Percentiles rank a stretch among this genome's conserved stretches.
These are phyloP conservation scores for Arabidopsis lyrata DNA, from an alignment of 441 rosid genomes.

Conservation along the genomic window DNA sequence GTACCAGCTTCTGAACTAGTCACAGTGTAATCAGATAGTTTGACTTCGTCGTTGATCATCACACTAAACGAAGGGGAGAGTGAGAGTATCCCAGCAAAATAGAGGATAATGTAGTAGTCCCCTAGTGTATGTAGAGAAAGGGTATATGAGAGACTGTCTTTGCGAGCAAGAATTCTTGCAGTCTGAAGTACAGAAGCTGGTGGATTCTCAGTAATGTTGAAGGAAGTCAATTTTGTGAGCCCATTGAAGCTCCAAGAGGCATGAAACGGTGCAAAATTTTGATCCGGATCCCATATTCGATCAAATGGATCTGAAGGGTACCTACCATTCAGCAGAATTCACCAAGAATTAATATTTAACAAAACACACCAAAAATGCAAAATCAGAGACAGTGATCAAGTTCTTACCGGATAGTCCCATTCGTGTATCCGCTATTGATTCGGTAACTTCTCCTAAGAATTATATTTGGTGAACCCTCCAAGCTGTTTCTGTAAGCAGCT, in stretches of 20 bases:
- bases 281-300: constrained; percentile 88
- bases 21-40: constrained; percentile 59
- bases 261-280: constrained; percentile 65
- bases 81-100: constrained; percentile 84
- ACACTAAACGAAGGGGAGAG: constrained; percentile 75
- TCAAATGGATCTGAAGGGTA: constrained; percentile 87
- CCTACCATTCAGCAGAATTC: constrained; percentile 51
- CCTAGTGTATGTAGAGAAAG: constrained; percentile 57
- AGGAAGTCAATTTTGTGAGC: constrained; percentile 46
- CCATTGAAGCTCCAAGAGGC: constrained; percentile 55
- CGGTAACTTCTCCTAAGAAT: constrained; percentile 68
- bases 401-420: constrained; percentile 66
- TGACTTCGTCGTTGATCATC: constrained; percentile 62
- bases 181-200: constrained; percentile 76
- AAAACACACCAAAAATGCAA: constrained; percentile 18
- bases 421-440: constrained; percentile 71
- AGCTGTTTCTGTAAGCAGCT: constrained; percentile 65
- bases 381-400: background rate
- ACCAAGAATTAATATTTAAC: background rate
- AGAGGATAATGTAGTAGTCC: constrained; percentile 75
- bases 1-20: constrained; percentile 55
- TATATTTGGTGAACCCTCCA: constrained; percentile 51
- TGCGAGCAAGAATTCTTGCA: constrained; percentile 73
- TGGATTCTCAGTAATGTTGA: constrained; percentile 63
- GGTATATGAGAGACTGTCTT: constrained; percentile 60